Base-by-base conservation (phyloP, 345 rosid species). In the Dipteronia dyeriana region DNA sequence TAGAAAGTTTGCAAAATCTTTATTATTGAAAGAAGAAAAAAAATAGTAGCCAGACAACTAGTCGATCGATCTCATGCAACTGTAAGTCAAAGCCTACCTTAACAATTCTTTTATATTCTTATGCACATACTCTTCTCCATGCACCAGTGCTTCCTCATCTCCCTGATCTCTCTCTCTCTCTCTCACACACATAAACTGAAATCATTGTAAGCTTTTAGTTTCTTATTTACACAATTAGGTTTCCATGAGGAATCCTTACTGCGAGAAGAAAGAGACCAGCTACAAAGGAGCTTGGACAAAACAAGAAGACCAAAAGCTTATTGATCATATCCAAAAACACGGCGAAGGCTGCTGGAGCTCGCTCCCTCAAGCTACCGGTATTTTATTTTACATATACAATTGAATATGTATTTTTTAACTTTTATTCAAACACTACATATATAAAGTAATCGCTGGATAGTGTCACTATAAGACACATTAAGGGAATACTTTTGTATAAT, bases 321-420 rank as follows among this genome's bases (percentile, higher is more conserved):
- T 80, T 20, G 83, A 80, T 19, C 75, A 77, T 74, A 78, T 77
- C 9, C 76, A 62, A 1, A 66, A 74, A 38, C 83, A 80, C 2
- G 83, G 86, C 26, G 74, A 83, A 74, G 86, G 83, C 25, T 80
- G 83, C 70, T 80, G 86, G 83, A 62, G 77, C 19, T 77, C 83
- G 17, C 78, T 83, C 60, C 86, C 86, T 19, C 66, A 45, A 29
- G 86, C 86, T 56, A 77, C 83, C 1, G 86, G 86, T 83, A 74
- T 71, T 5, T 70, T 47, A 47, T 3, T 47, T 2, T 9, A 47
- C 16, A 47, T 9, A 47, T 9, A 47, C 14, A 34, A 34, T 10
- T 47, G 51, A 47, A 47, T 45, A 45, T 1, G 1, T 29, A 2
- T 34, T 4, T 4, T 34, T 34, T 34, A 4, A 34, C 38, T 34